Conservation (phyloP, 305 asterid species). For the Solanum hybrid region DNA sequence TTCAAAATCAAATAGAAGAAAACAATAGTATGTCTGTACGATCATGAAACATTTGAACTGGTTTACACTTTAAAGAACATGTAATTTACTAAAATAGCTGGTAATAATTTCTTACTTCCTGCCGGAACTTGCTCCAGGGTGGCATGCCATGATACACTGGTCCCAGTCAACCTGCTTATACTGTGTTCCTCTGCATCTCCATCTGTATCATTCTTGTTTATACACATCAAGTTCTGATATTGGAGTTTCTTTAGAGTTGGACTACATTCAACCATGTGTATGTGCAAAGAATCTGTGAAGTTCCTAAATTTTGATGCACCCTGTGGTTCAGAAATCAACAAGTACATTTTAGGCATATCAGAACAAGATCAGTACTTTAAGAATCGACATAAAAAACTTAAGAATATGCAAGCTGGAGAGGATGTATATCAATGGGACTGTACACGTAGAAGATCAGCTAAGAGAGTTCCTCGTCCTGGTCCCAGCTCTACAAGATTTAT, state of each 20-base stretch:
- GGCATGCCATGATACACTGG: constrained; percentile 77
- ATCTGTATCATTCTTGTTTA: constrained; percentile 24
- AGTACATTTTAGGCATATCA: background rate
- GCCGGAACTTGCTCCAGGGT: constrained; percentile 74
- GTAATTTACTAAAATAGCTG: background rate
- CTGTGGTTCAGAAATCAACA: constrained; percentile 17
- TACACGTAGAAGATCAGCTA: constrained; percentile 92
- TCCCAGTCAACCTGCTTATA: constrained; percentile 49
- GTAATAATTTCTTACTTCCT: constrained; percentile 50
- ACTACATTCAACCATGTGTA: constrained; percentile 90
- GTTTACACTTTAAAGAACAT: background rate
- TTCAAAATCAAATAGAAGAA: background rate
- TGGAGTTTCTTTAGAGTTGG: constrained; percentile 70
- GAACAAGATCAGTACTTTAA: background rate
- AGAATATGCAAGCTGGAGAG: background rate
- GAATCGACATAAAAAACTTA: background rate
- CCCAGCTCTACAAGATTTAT: constrained; percentile 87
- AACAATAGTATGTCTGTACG: background rate
- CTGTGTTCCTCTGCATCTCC: constrained; percentile 26
- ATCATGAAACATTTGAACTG: background rate
- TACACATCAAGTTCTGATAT: constrained; percentile 59
- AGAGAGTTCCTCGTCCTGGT: constrained; percentile 91
- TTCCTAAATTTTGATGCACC: constrained; percentile 68
- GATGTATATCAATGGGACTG: constrained; percentile 3
- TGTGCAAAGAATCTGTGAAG: constrained; percentile 50